A percentile compares a stretch with the other conserved stretches of the same genome.
phyloP scores from a whole-genome alignment of 129 eudicot genomes.

The Heracleum sosnowskyi region DNA sequence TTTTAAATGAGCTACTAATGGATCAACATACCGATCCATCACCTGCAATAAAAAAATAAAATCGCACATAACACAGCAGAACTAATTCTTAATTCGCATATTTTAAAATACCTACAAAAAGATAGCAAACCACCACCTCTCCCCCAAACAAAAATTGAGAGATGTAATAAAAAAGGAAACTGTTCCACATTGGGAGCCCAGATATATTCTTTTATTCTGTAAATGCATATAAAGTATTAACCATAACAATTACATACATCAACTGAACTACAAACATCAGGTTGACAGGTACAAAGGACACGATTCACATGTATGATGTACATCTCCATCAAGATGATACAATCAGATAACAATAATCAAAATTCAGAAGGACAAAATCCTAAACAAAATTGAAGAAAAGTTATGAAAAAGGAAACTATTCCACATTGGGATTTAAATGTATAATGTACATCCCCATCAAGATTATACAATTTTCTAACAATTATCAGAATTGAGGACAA shows the following conservation, averaged over 20 bases:
- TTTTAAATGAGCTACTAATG: slow-evolving; percentile 68
- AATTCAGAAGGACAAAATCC: neutral
- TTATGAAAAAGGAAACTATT: too few species aligned
- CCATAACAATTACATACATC: neutral
- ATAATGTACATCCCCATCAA: neutral
- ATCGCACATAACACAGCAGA: neutral
- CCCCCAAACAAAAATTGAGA: neutral
- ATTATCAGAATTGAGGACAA: too few species aligned
- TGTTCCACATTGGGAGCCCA: neutral
- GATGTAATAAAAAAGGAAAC: neutral
- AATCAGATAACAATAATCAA: neutral
- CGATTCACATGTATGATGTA: neutral
- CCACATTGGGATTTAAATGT: too few species aligned
- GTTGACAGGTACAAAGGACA: neutral
- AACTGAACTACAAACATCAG: neutral
- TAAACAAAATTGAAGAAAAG: too few species aligned
- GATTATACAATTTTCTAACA: too few species aligned
- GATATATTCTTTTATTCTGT: neutral
- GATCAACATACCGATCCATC: slow-evolving; percentile 74
- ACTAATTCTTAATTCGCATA: neutral
- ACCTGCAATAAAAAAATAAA: slow-evolving; percentile 45
- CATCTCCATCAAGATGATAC: neutral
- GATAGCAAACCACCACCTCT: neutral
- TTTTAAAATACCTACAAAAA: neutral
- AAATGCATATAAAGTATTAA: neutral